A percentile compares a stretch with the other conserved stretches of the same genome.
phyloP scores from a whole-genome alignment of 192 early-diverging fungal genomes.

The Chytriomyces sp. region DNA sequence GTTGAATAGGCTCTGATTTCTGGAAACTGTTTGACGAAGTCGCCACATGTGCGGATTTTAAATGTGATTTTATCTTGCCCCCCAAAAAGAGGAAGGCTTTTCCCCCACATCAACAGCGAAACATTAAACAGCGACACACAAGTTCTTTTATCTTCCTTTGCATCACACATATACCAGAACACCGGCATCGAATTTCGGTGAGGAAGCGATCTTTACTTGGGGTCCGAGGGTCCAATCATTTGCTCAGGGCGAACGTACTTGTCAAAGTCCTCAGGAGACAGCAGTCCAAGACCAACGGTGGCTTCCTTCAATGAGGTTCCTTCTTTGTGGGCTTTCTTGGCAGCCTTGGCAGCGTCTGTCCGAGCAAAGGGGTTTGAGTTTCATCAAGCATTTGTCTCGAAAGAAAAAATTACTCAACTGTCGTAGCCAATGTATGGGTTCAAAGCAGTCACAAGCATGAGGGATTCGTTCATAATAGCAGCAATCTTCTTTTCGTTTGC shows the following conservation, averaged over 20 bases:
- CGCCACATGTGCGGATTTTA: too few species aligned
- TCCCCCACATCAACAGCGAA: too few species aligned
- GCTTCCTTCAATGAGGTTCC: slow-evolving; percentile 88
- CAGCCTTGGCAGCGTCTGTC: slow-evolving; percentile 81
- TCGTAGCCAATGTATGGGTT: slow-evolving; percentile 95
- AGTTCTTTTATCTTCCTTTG: too few species aligned
- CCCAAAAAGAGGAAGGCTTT: too few species aligned
- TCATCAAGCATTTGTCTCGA: not conserved
- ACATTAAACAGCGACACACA: too few species aligned
- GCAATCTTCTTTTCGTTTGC: slow-evolving; percentile 92
- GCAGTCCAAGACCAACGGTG: slow-evolving; percentile 82
- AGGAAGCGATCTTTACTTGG: not conserved
- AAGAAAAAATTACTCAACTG: slow-evolving; percentile 36
- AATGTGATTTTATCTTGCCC: too few species aligned
- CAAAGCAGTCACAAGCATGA: slow-evolving; percentile 98
- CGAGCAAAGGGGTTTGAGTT: not conserved
- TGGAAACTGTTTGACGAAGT: too few species aligned
- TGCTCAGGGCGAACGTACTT: slow-evolving; percentile 91
- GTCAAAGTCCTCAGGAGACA: slow-evolving; percentile 92
- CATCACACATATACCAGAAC: too few species aligned
- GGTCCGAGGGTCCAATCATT: slow-evolving; percentile 54
- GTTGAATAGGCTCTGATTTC: too few species aligned
- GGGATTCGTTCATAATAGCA: slow-evolving; percentile 84
- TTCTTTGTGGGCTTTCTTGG: slow-evolving; percentile 98
- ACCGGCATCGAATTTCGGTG: too few species aligned